Base-by-base conservation (phyloP, 768 basidiomycete genomes). In the Pleurotus ostreatus region DNA sequence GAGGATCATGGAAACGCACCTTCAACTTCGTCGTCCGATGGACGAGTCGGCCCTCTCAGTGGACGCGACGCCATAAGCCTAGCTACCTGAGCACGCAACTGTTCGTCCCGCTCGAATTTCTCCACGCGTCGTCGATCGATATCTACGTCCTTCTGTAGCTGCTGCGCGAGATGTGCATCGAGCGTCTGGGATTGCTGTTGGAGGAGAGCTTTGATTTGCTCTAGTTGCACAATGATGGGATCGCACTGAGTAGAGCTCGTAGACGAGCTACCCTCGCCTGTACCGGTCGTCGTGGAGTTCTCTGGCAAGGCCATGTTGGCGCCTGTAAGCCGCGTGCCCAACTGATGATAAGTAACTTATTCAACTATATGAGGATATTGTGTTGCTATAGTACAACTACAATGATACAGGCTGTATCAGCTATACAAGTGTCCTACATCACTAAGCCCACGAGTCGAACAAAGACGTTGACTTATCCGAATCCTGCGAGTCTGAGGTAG, bases 221-320 rank as follows among this genome's bases (percentile, higher is more conserved):
- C 39, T 12, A 58, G 44, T 46, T 58, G 51, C 15, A 39, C 34
- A 11, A 18, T 13, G 9, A 58, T 46, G 11, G 57, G 43, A n/a
- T 16, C 5, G 16, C 13, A 2, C 4, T 9, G 26, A 2, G 48
- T 1, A 20, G 11, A 9, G 15, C 7, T 37, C 20, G 26, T 15
- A 4, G 23, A 15, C 15, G 48, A n/a, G 30, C 15, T 49, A 3
- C 23, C 18, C 20, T 47, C 16, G 6, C 6, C 11, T 34, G 22
- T 48, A 26, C 30, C 47, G 2, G 25, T 16, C 22, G 30, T 48
- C 47, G 18, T 23, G 8, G 2, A 3, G 30, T 34, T 34, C 9
- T 34, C 30, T 9, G 30, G 7, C 30, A 11, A 34, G 30, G 30
- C 30, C 30, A 34, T 34, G 30, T 11, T 34, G 30, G 30, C 30